Percentiles rank a stretch among this genome's conserved stretches.
These are phyloP conservation scores for Barnettozyma populi DNA, from an alignment of 805 yeast genomes.

Conservation along the genomic window DNA sequence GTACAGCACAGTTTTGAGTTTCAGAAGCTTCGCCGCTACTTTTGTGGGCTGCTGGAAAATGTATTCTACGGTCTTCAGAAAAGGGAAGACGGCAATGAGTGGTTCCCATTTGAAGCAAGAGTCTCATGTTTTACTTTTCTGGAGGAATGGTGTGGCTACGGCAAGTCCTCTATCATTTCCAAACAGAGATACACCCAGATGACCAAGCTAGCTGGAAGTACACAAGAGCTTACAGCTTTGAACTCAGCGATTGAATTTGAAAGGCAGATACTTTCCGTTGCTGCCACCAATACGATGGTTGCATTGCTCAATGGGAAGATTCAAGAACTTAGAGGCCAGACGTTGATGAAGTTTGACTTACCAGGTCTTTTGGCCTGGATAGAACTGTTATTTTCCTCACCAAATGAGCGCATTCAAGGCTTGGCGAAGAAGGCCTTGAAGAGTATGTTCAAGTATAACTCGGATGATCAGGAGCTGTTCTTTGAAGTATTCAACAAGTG, in stretches of 20 bases:
- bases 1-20: constrained; percentile 64
- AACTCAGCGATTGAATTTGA: constrained; percentile 80
- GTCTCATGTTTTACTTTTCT: constrained; percentile 75
- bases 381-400: constrained; percentile 59
- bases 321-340: constrained; percentile 42
- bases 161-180: constrained; percentile 54
- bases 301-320: constrained; percentile 73
- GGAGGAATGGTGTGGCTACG: constrained; percentile 94
- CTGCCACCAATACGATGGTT: constrained; percentile 83
- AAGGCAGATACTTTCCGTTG: constrained; percentile 57
- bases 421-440: constrained; percentile 68
- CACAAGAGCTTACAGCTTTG: constrained; percentile 41
- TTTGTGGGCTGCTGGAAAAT: constrained; percentile 75
- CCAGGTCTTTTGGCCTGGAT: constrained; percentile 72
- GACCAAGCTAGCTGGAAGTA: constrained; percentile 37
- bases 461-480: constrained; percentile 44
- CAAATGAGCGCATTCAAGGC: constrained; percentile 49
- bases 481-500: constrained; percentile 67
- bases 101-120: constrained; percentile 85
- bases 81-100: constrained; percentile 36
- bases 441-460: constrained; percentile 59
- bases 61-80: constrained; percentile 54
- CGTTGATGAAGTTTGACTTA: constrained; percentile 64
- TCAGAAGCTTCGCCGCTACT: constrained; percentile 76
- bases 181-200: constrained; percentile 61